Evolutionary conservation across 2,329 filamentous ascomycete species (phyloP).

Genomic region (Fusarium brachygibbosum): DNA sequence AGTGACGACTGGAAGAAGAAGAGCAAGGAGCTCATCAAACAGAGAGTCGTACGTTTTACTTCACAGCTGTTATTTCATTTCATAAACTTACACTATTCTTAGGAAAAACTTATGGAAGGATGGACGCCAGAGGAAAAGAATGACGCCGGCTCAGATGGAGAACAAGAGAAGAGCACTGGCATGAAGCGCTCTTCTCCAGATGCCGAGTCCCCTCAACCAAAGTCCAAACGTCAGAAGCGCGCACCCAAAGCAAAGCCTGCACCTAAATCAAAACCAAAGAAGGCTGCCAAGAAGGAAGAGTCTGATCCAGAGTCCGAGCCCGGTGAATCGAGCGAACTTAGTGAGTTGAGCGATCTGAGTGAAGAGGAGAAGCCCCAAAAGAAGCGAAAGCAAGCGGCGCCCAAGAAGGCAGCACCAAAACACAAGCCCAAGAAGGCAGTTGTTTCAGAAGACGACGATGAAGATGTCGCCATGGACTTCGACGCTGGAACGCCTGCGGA

Average conservation of each 20-base stretch:
- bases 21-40: slow-evolving; percentile 70
- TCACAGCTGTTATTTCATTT: background rate
- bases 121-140: slow-evolving; percentile 50
- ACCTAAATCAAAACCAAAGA: slow-evolving; percentile 50
- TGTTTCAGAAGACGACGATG: slow-evolving; percentile 51
- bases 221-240: slow-evolving; percentile 58
- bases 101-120: slow-evolving; percentile 57
- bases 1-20: slow-evolving; percentile 67
- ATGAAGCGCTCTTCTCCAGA: slow-evolving; percentile 55
- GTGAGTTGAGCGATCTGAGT: slow-evolving; percentile 45
- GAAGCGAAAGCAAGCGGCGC: slow-evolving; percentile 34
- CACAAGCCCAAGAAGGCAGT: slow-evolving; percentile 39
- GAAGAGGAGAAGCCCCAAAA: slow-evolving; percentile 47
- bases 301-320: slow-evolving; percentile 38
- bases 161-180: slow-evolving; percentile 48
- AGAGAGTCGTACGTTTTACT: slow-evolving; percentile 63
- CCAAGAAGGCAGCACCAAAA: slow-evolving; percentile 14
- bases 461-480: slow-evolving; percentile 28
- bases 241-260: slow-evolving; percentile 49
- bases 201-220: slow-evolving; percentile 53
- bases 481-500: slow-evolving; percentile 22
- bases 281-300: slow-evolving; percentile 42
- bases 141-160: slow-evolving; percentile 45
- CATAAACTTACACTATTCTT: slow-evolving; percentile 8
- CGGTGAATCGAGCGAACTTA: slow-evolving; percentile 41